Evolutionary conservation across 768 basidiomycete species (phyloP).

Genomic region (Podaxis pistillaris): DNA sequence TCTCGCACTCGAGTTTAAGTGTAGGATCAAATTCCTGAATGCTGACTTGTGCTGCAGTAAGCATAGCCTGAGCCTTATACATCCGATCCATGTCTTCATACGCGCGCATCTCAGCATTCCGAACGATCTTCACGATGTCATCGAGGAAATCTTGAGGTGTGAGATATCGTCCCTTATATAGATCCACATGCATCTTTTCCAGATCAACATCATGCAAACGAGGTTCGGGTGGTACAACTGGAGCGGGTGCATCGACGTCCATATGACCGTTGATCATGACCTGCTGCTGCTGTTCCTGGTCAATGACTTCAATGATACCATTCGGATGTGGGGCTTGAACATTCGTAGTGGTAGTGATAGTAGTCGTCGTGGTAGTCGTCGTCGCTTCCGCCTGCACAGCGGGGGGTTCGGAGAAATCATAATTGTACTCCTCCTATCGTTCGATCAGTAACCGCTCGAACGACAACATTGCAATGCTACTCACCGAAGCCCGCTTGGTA

Average conservation of each 20-base stretch:
- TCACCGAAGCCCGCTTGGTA: constrained; percentile 73
- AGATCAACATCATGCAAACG: constrained; percentile 85
- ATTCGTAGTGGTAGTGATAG: constrained; percentile 21
- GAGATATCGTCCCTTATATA: constrained; percentile 84
- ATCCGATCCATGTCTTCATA: constrained; percentile 72
- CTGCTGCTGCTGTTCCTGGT: constrained; percentile 32
- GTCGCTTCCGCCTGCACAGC: constrained; percentile 18
- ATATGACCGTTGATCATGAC: constrained; percentile 21
- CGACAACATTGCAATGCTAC: constrained; percentile 22
- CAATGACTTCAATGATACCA: constrained; percentile 43
- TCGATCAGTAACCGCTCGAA: neutral
- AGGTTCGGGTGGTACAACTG: constrained; percentile 33
- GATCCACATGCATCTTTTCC: constrained; percentile 82
- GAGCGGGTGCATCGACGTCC: constrained; percentile 4
- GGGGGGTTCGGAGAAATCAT: constrained; percentile 32
- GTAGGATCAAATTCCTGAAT: constrained; percentile 81
- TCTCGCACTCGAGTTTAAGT: constrained; percentile 80
- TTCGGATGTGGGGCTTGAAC: constrained; percentile 37
- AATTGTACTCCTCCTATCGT: constrained; percentile 72
- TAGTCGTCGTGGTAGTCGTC: constrained; percentile 22
- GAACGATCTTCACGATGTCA: constrained; percentile 77
- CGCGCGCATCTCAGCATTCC: constrained; percentile 60
- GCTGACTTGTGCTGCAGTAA: constrained; percentile 80
- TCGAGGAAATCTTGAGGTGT: constrained; percentile 87
- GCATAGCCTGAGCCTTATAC: constrained; percentile 85